Percentiles rank a stretch among this genome's conserved stretches.
Evolutionary conservation across 495 filamentous ascomycete genomes (phyloP).

Genomic region (Neurospora pannonica): DNA sequence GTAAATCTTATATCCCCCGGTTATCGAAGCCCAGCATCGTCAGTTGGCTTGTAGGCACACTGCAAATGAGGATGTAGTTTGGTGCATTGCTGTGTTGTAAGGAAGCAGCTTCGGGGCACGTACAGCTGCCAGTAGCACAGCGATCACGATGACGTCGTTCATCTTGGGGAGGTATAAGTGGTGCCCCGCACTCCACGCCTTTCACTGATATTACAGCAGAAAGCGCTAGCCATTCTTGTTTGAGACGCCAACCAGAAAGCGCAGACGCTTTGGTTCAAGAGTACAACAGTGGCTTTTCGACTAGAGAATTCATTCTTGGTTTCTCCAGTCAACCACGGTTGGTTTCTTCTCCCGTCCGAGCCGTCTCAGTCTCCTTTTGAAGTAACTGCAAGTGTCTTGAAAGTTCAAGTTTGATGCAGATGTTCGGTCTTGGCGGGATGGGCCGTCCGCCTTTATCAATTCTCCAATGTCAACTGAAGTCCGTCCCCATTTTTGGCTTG

Average conservation of each 20-base stretch:
- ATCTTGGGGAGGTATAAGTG: background rate
- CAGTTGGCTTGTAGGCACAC: background rate
- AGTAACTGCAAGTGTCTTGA: background rate
- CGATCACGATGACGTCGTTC: conserved; percentile 5
- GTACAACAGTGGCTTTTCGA: background rate
- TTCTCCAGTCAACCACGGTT: background rate
- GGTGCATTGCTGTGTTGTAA: background rate
- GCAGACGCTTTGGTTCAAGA: background rate
- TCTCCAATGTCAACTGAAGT: background rate
- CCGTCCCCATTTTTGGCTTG: background rate
- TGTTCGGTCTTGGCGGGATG: background rate
- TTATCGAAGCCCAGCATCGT: background rate
- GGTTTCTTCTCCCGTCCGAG: background rate
- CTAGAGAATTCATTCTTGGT: background rate
- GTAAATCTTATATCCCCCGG: background rate
- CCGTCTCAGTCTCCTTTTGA: background rate
- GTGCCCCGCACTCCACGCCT: background rate
- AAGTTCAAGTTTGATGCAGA: background rate
- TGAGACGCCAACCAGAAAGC: background rate
- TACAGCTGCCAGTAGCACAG: background rate
- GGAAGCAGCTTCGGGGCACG: background rate
- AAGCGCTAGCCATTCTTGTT: background rate
- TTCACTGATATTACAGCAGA: background rate
- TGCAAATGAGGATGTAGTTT: background rate
- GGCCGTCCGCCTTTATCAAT: background rate